Evolutionary conservation across 768 basidiomycete species (phyloP), one percentile per base, ranked within the genome.

Genomic region (Tricholoma hemisulphureum): DNA sequence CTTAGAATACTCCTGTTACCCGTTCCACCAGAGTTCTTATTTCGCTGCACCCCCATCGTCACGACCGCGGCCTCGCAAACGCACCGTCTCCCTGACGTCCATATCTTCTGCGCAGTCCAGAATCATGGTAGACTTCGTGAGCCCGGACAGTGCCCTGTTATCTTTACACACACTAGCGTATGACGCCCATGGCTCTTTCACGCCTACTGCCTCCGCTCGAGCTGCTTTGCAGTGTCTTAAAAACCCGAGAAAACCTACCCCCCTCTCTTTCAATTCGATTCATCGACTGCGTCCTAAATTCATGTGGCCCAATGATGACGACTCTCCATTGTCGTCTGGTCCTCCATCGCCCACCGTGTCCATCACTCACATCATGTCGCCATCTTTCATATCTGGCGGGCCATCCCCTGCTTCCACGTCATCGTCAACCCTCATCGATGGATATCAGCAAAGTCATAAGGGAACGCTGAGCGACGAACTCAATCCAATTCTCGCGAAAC

Each of bases 401-500:
- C 18, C 61, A 8, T 46, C 65, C 8, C 57, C 61, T 9, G 35
- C 56, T 7, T 49, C 67, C 6, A 65, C 69, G 4, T 68, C 67
- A 26, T 61, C 63, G 39, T 39, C 57, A 13, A 56, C 61, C 9
- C 60, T 69, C 56, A 28, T 29, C 53, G 11, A 58, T 56, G 43
- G 39, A 50, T 39, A 39, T 46, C 35, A 54, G 16, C 24, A 61
- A 13, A 26, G 50, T 28, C 61, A 55, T 55, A 41, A 43, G 18
- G 57, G 56, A 26, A 58, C 20, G 14, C 34, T 26, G 39, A 58
- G 32, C 53, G 58, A 58, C 29, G 63, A 66, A 31, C 65, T 78
- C n/a, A 70, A 83, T 60, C 80, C 84, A 2, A 75, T 83, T 23
- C 73, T 87, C 1, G 77, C 76, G 13, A 74, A 72, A 3, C 67